Evolutionary conservation across 1,284 basidiomycete species (phyloP), one percentile per base, ranked within the genome.

Genomic region (Butyriboletus appendiculatus): DNA sequence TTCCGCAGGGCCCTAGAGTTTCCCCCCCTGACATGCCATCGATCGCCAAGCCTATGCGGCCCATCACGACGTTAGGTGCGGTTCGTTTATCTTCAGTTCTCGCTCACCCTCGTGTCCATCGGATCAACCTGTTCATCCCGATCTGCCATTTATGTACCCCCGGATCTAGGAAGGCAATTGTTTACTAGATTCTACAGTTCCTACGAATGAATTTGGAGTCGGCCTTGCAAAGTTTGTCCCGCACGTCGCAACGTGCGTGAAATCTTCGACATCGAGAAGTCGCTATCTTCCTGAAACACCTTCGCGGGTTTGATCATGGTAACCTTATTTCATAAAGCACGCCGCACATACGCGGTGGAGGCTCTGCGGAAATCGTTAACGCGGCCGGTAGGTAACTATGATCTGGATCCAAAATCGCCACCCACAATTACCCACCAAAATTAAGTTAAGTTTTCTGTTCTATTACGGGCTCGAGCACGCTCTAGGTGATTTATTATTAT

Each of bases 221-320:
- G 5, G 28, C 14, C 22, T 2, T 50, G 11, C 39, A 39, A 11
- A 12, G 15, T 3, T 20, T 33, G 34, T 20, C 32, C n/a, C 18
- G 4, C 30, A 14, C n/a, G 35, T 51, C 11, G 30, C 30, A 6
- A 20, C n/a, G 18, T 40, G 8, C 12, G 16, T 20, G 15, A 24
- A 14, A 26, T 34, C 20, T 42, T 45, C 28, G 18, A 33, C 32
- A n/a, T 33, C 32, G 5, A 37, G 33, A 39, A 37, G 26, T 9
- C 10, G 9, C 34, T 8, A 16, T 38, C 22, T 12, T 30, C 33
- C 10, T 45, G 46, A 38, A 61, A 55, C 48, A 45, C 2, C 32
- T 51, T 63, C 46, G 40, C 37, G 37, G 50, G 9, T 48, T 26
- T 24, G 14, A 45, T 40, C 43, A 20, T 12, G 28, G 9, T 14